These are phyloP conservation scores for Flammula alnicola DNA, from an alignment of 1,284 basidiomycete genomes.

Conservation along the genomic window DNA sequence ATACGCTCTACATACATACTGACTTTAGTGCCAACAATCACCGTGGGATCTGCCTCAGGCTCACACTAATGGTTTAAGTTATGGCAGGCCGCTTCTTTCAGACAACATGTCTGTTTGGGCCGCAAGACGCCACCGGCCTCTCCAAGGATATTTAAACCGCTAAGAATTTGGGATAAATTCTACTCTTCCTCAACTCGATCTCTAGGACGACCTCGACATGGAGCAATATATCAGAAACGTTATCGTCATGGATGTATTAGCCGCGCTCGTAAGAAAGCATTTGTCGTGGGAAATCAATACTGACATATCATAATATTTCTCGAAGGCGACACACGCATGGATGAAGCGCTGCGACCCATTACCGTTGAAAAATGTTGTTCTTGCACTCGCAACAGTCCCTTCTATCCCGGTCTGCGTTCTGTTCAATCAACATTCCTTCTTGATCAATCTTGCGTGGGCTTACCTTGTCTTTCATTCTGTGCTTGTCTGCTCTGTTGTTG, in stretches of 20 bases:
- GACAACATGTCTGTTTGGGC: too few relatives aligned
- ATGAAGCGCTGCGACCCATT: slow-evolving; percentile 7
- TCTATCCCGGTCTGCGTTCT: not conserved
- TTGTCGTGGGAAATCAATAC: not conserved
- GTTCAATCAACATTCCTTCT: not conserved
- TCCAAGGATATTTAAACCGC: too few relatives aligned
- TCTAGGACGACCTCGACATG: not conserved
- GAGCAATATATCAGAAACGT: not conserved
- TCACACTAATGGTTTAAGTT: too few relatives aligned
- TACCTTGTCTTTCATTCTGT: slow-evolving; percentile 12
- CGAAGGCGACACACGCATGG: slow-evolving; percentile 15
- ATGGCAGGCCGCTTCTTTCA: too few relatives aligned
- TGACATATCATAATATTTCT: not conserved
- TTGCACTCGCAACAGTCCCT: not conserved
- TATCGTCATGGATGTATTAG: not conserved
- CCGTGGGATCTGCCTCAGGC: too few relatives aligned
- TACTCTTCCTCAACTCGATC: not conserved
- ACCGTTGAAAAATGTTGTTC: not conserved
- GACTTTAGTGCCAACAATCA: too few relatives aligned
- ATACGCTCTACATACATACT: too few relatives aligned
- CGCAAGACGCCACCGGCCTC: too few relatives aligned
- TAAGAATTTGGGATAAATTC: too few relatives aligned
- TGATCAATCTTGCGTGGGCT: not conserved
- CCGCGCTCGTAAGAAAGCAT: not conserved
- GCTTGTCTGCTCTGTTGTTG: slow-evolving; percentile 17